Evolutionary conservation across 140 eudicot species (phyloP).

Genomic region (Anethum foeniculum): DNA sequence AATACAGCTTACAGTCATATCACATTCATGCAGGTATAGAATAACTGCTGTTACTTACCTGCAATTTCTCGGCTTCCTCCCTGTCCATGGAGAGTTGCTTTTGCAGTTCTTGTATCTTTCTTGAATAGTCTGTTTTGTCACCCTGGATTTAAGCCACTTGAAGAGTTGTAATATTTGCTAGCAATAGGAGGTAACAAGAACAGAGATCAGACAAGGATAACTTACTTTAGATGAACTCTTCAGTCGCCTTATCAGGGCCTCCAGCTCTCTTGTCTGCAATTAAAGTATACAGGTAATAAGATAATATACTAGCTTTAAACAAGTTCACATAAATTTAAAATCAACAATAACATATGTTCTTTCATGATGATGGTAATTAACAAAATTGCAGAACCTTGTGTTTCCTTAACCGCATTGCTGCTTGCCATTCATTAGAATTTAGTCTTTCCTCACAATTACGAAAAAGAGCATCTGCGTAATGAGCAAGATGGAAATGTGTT

Average conservation of each 20-base stretch:
- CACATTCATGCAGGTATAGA: neutral
- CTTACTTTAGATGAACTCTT: constrained; percentile 81
- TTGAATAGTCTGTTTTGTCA: constrained; percentile 73
- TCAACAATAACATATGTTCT: neutral
- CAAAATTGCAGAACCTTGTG: constrained; percentile 53
- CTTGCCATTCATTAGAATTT: constrained; percentile 93
- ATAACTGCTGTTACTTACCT: constrained; percentile 34
- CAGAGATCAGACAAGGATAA: neutral
- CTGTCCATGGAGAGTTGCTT: constrained; percentile 89
- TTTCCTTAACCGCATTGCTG: constrained; percentile 83
- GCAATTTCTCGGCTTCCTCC: constrained; percentile 86
- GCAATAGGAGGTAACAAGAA: constrained; percentile 1
- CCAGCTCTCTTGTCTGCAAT: constrained; percentile 73
- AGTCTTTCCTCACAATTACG: constrained; percentile 89
- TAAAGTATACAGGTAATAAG: neutral
- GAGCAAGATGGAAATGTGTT: constrained; percentile 95
- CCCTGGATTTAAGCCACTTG: constrained; percentile 35
- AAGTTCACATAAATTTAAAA: constrained; percentile 6
- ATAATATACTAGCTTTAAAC: constrained; percentile 9
- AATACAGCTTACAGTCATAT: neutral
- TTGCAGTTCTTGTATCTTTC: constrained; percentile 85
- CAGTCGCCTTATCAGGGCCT: constrained; percentile 71
- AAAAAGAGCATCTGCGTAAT: constrained; percentile 90
- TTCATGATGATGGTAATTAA: neutral
- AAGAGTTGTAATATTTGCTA: neutral